Evolutionary conservation across 805 yeast genomes (phyloP), one percentile per base, ranked within the genome.

Genomic region (Candida alai): DNA sequence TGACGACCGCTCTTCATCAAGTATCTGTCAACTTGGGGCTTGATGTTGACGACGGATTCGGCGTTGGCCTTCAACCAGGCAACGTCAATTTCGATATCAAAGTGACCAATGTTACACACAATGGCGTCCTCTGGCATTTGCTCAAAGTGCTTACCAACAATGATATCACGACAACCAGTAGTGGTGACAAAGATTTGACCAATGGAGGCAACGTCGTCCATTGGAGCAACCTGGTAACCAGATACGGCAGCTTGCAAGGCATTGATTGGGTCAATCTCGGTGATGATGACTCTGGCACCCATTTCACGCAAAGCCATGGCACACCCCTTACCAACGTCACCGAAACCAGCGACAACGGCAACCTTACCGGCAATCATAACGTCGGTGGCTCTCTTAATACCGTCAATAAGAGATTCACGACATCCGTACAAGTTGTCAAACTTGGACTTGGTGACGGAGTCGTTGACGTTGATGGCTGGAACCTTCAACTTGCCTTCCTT

Each of bases 321-420:
- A 80, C 98, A 90, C 69, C 98, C 98, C 76, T 90, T 90, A 76
- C 98, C 98, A 62, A 90, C 98, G 65, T 90, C 98, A 80, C 98
- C 98, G 76, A 81, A 90, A 73, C 98, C 98, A 44, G 96, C 97
- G 56, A 90, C 97, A 56, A 90, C 94, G 44, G 97, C 95, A 61
- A 86, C 93, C 77, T 90, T 90, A 75, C 98, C 98, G 52, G 97
- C 97, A 61, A 90, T 83, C 97, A 90, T 93, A 56, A 90, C 97
- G 62, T 90, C 98, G 60, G 98, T 90, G 67, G 97, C 98, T 76
- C 97, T 87, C 83, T 90, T 90, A 69, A 90, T 90, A 76, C 98
- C 98, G 71, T 90, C 98, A 51, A 90, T 76, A 56, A 90, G 80
- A 47, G 98, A 90, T 78, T 90, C 98, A 73, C 97, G 85, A 79